Percentiles rank a stretch among this genome's conserved stretches.
Conservation (phyloP, 352 stramenopile genomes). For the Albugo candida region DNA sequence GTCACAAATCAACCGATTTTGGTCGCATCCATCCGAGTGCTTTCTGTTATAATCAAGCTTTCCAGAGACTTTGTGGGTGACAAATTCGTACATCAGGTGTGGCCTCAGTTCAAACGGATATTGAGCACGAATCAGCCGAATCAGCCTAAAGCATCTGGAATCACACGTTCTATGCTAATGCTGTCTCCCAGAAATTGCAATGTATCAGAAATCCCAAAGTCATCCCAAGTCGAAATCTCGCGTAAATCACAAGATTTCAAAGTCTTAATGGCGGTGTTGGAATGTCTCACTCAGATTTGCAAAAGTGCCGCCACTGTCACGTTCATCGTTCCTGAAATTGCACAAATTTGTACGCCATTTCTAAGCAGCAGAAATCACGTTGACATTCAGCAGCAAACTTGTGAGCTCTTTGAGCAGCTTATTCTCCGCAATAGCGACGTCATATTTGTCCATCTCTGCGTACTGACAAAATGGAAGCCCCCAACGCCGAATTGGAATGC, state of each 20-base stretch:
- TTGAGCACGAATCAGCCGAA: slow-evolving; percentile 21
- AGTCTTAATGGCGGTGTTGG: slow-evolving; percentile 31
- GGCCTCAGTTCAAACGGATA: slow-evolving; percentile 28
- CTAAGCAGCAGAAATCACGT: slow-evolving; percentile 16
- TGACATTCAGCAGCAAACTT: slow-evolving; percentile 18
- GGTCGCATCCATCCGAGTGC: slow-evolving; percentile 23
- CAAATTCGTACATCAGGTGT: slow-evolving; percentile 61
- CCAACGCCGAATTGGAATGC: slow-evolving; percentile 7
- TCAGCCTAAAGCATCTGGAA: slow-evolving; percentile 10
- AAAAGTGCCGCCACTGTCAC: slow-evolving; percentile 22
- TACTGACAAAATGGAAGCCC: slow-evolving; percentile 28
- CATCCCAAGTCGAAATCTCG: neutral
- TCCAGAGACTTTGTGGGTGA: slow-evolving; percentile 65
- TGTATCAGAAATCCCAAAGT: neutral
- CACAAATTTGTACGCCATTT: slow-evolving; percentile 19
- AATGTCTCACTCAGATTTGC: slow-evolving; percentile 28
- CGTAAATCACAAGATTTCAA: slow-evolving; percentile 37
- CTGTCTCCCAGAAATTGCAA: slow-evolving; percentile 6
- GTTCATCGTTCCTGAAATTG: slow-evolving; percentile 39
- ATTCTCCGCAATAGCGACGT: slow-evolving; percentile 43
- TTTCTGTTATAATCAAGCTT: slow-evolving; percentile 26
- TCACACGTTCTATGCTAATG: slow-evolving; percentile 51
- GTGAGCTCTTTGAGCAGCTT: slow-evolving; percentile 23
- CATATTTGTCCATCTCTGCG: slow-evolving; percentile 37
- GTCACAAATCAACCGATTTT: slow-evolving; percentile 44